Evolutionary conservation across 148 eudicot genomes (phyloP).

Genomic region (Cornus florida): DNA sequence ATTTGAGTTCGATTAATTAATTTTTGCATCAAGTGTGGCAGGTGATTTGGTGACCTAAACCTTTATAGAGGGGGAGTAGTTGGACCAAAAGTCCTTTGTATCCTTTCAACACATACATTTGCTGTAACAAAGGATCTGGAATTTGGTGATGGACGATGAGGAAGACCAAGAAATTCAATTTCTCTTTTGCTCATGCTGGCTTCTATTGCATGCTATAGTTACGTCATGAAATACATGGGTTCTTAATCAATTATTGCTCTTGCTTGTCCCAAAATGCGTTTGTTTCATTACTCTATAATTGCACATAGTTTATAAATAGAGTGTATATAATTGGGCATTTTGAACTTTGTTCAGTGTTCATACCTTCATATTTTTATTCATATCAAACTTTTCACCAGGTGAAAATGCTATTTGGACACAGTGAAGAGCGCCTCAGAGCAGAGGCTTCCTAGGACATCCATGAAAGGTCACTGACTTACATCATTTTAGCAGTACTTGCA

Average conservation of each 20-base stretch:
- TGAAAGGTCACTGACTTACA: conserved; percentile 15
- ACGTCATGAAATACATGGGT: not conserved
- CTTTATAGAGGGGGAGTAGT: not conserved
- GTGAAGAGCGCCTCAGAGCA: conserved; percentile 51
- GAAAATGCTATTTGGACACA: too few relatives aligned
- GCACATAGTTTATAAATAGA: not conserved
- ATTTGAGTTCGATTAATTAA: too few relatives aligned
- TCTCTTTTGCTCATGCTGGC: not conserved
- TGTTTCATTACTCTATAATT: not conserved
- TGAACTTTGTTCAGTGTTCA: not conserved
- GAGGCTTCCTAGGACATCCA: conserved; percentile 38
- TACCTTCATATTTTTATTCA: too few relatives aligned
- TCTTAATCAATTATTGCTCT: not conserved
- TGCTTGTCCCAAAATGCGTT: not conserved
- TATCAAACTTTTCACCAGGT: conserved; percentile 31
- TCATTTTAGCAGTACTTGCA: not conserved
- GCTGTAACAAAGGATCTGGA: not conserved
- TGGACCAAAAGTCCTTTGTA: not conserved
- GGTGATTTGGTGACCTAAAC: not conserved
- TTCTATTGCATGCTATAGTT: not conserved
- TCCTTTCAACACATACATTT: not conserved
- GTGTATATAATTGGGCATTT: not conserved
- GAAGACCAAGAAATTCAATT: too few relatives aligned
- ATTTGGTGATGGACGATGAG: too few relatives aligned
- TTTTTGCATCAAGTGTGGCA: not conserved